Conservation (phyloP, 108 stramenopile genomes). For the Schizochytrium sp. region DNA sequence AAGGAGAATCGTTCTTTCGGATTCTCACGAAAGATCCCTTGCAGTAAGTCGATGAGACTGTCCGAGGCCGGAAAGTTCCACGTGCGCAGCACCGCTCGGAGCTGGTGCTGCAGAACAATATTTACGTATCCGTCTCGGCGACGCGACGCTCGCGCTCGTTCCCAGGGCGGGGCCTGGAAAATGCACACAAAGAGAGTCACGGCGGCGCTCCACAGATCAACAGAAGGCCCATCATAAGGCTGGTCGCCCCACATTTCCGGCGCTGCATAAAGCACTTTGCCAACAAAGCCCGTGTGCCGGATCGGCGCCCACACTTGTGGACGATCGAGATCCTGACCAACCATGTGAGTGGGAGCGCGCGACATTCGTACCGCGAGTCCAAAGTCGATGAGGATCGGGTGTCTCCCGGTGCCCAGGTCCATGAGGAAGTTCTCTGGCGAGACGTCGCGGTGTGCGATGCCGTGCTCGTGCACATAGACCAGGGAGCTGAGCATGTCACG, state of each 20-base stretch:
- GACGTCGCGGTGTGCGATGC: background rate
- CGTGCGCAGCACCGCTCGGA: background rate
- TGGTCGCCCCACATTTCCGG: conserved; percentile 3
- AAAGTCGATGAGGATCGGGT: conserved; percentile 15
- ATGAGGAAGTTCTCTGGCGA: conserved; percentile 3
- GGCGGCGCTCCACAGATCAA: background rate
- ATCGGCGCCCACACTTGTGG: background rate
- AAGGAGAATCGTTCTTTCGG: background rate
- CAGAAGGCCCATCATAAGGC: background rate
- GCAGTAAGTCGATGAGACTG: background rate
- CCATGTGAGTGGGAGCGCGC: background rate
- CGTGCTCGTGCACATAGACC: background rate
- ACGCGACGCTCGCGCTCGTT: background rate
- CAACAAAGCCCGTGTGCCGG: conserved; percentile 1
- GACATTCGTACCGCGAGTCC: background rate
- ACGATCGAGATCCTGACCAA: background rate
- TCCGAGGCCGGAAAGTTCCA: conserved; percentile 1
- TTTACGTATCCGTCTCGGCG: background rate
- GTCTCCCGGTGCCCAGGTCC: background rate
- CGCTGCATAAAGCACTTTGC: background rate
- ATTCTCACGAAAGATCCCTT: background rate
- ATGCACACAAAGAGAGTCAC: background rate
- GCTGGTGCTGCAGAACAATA: background rate
- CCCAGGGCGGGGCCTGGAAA: conserved; percentile 8
- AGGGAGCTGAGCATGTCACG: background rate